Base-by-base conservation (phyloP, 176 grass and related monocot genomes). In the Musa schizocarpa region DNA sequence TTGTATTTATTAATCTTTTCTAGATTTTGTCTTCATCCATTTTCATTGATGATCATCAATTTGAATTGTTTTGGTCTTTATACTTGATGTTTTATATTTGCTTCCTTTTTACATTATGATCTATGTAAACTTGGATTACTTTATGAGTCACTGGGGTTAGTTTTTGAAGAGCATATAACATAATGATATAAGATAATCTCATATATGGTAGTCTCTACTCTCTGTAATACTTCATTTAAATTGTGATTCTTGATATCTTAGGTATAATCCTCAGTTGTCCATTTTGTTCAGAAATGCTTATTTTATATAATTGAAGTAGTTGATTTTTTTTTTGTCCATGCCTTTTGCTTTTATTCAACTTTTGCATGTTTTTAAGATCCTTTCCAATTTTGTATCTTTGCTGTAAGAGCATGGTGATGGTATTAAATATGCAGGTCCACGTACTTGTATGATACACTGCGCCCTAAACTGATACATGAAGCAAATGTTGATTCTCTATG, bases 391-490 rank as follows among this genome's bases (percentile, higher is more conserved):
- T 19, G 9, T 50, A 50, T 27, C 1, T 10, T 50, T 50, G 0
- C 20, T 51, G 9, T 74, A 17, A 23, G 8, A 16, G 52, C 5
- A 27, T 14, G 8, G 13, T 74, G 71, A 57, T 74, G 50, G 9
- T 74, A 24, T 56, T 17, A 17, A 58, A 65, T 59, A 20, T 82
- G 53, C 84, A 99, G 95, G 86, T 93, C 86, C 84, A 99, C 82
- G 65, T 85, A 99, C 74, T 84, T 99, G 69, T 94, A 94, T 82
- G 95, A 99, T 82, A 99, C 95, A 59, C 75, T 94, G 71, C 83
- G 95, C 68, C 90, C 88, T 79, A 99, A 84, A 82, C 82, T 98
- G 62, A 98, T 98, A 91, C 92, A 98, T 77, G 95, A 98, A 83
- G 86, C 90, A 68, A 93, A 83, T 26, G 87, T 97, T 14, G 94